phyloP scores from a whole-genome alignment of 768 basidiomycete species.

The Trametes villosa region DNA sequence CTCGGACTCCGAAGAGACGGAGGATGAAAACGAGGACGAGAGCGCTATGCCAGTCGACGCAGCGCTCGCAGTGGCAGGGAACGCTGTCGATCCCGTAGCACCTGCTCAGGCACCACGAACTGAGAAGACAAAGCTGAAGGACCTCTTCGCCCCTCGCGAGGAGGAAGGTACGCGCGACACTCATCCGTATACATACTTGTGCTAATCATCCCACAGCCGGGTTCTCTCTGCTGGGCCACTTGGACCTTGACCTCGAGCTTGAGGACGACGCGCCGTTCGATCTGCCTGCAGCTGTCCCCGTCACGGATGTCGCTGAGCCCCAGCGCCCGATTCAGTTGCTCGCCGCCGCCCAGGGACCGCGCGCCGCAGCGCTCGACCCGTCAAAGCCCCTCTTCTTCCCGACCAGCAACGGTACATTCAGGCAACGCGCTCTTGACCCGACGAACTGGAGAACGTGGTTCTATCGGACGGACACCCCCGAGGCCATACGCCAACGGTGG shows the following conservation, averaged over 20 bases:
- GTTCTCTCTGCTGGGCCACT: slow-evolving; percentile 77
- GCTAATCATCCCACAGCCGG: slow-evolving; percentile 43
- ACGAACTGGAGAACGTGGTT: slow-evolving; percentile 54
- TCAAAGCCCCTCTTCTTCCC: slow-evolving; percentile 71
- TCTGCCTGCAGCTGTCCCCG: slow-evolving; percentile 18
- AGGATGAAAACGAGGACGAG: slow-evolving; percentile 3
- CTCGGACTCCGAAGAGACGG: slow-evolving; percentile 7
- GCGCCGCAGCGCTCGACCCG: slow-evolving; percentile 48
- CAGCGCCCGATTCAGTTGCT: slow-evolving; percentile 9
- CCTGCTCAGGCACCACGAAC: neutral
- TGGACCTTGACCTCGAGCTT: slow-evolving; percentile 74
- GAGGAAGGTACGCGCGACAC: slow-evolving; percentile 55
- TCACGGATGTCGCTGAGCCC: slow-evolving; percentile 13
- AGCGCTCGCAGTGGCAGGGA: slow-evolving; percentile 30
- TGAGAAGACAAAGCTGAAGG: slow-evolving; percentile 55
- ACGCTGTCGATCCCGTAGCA: neutral
- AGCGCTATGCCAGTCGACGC: slow-evolving; percentile 14
- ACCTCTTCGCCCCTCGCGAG: slow-evolving; percentile 72
- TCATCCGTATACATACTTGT: neutral
- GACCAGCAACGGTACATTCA: slow-evolving; percentile 25
- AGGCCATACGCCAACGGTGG: slow-evolving; percentile 72
- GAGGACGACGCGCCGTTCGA: slow-evolving; percentile 55
- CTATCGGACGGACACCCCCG: slow-evolving; percentile 53
- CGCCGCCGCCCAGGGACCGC: slow-evolving; percentile 13
- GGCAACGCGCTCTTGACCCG: slow-evolving; percentile 44